Conservation (phyloP, 23 red algal species). For the Agarophyton chilense region DNA sequence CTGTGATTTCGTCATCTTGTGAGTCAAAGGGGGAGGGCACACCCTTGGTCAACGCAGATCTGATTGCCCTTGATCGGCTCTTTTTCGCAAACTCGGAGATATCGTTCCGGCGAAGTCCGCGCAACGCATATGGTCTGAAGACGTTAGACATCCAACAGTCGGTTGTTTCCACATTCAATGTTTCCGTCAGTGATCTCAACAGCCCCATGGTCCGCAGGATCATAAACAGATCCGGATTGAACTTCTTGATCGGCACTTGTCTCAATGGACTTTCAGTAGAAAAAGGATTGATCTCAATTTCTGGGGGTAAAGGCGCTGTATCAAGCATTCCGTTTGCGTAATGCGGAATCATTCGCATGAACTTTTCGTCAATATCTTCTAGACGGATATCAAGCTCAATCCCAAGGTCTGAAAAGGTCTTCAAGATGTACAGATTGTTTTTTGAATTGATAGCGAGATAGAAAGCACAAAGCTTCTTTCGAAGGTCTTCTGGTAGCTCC, state of each 20-base stretch:
- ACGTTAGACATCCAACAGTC: constrained; percentile 67
- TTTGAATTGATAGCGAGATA: constrained; percentile 74
- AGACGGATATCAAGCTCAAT: constrained; percentile 76
- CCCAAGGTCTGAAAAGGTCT: constrained; percentile 73
- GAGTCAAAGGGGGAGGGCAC: constrained; percentile 55
- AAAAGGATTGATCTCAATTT: constrained; percentile 85
- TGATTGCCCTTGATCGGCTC: constrained; percentile 7
- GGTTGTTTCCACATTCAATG: constrained; percentile 35
- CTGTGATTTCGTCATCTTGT: background rate
- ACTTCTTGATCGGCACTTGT: constrained; percentile 65
- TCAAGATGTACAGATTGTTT: constrained; percentile 62
- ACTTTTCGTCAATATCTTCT: constrained; percentile 43
- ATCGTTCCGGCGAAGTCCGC: constrained; percentile 34
- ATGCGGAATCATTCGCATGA: constrained; percentile 67
- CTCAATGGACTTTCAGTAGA: constrained; percentile 63
- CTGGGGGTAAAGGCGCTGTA: constrained; percentile 72
- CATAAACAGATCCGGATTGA: constrained; percentile 86
- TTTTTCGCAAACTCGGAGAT: constrained; percentile 5
- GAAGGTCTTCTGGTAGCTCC: constrained; percentile 65
- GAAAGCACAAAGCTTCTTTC: constrained; percentile 85
- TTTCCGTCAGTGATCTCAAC: constrained; percentile 71
- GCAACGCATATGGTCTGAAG: constrained; percentile 72
- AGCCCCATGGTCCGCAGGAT: constrained; percentile 85
- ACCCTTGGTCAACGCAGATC: constrained; percentile 33
- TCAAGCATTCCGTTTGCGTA: constrained; percentile 93